Evolutionary conservation across 495 filamentous ascomycete species (phyloP).

Genomic region (Bacidia rubella): DNA sequence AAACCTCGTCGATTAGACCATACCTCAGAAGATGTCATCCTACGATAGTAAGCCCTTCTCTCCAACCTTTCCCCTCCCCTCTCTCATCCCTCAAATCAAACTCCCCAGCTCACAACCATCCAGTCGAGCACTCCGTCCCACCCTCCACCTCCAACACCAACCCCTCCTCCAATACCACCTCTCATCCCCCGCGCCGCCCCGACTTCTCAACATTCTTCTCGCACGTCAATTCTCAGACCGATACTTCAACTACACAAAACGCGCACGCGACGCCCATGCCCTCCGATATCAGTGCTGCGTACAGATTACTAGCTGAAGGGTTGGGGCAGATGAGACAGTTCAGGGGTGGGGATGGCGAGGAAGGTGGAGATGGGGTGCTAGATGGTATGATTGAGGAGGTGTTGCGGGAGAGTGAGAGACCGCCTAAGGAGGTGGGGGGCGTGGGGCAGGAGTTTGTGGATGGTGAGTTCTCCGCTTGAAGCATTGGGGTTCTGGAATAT

Average conservation of each 20-base stretch:
- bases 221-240: slow-evolving; percentile 44
- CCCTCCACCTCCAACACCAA: slow-evolving; percentile 24
- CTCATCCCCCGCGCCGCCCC: slow-evolving; percentile 43
- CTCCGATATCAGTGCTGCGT: slow-evolving; percentile 52
- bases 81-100: slow-evolving; percentile 5
- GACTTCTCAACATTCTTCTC: slow-evolving; percentile 84
- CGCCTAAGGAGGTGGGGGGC: slow-evolving; percentile 52
- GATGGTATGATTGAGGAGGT: slow-evolving; percentile 47
- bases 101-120: background rate
- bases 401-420: slow-evolving; percentile 46
- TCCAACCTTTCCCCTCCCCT: slow-evolving; percentile 1
- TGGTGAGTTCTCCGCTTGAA: slow-evolving; percentile 21
- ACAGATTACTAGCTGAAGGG: slow-evolving; percentile 46
- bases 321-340: slow-evolving; percentile 36
- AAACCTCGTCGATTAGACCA: too few relatives aligned
- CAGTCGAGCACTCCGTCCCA: slow-evolving; percentile 72
- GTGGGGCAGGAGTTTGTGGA: slow-evolving; percentile 73
- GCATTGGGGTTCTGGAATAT: background rate
- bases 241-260: slow-evolving; percentile 37
- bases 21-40: slow-evolving; percentile 35
- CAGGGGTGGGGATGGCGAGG: slow-evolving; percentile 12
- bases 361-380: slow-evolving; percentile 34
- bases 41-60: slow-evolving; percentile 35
- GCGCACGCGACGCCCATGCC: slow-evolving; percentile 58
- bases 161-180: slow-evolving; percentile 27